Percentiles rank a stretch among this genome's conserved stretches.
These are phyloP conservation scores for Hypomontagnella submonticulosa DNA, from an alignment of 495 filamentous ascomycete genomes.

Conservation along the genomic window DNA sequence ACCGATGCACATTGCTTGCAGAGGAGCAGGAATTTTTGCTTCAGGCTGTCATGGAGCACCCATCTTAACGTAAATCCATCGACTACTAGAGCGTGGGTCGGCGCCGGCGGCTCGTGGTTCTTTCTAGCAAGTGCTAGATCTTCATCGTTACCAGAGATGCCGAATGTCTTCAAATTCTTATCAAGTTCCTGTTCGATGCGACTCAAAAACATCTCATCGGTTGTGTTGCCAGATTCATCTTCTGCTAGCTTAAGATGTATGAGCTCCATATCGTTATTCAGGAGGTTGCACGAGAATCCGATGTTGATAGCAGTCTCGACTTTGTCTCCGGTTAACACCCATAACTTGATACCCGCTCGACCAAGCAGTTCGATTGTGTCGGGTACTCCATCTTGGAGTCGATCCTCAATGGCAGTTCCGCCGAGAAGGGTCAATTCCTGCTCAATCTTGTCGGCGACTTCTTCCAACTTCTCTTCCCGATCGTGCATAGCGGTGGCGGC, in stretches of 20 bases:
- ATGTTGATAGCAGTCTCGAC: slow-evolving; percentile 99
- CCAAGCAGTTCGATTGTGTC: slow-evolving; percentile 94
- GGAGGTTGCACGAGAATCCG: slow-evolving; percentile 97
- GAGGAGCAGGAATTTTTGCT: slow-evolving; percentile 91
- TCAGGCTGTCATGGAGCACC: slow-evolving; percentile 82
- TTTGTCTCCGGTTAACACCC: slow-evolving; percentile 99
- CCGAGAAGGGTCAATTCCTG: slow-evolving; percentile 89
- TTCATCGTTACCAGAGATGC: slow-evolving; percentile 85
- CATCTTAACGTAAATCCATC: slow-evolving; percentile 94
- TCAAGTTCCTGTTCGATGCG: slow-evolving; percentile 76
- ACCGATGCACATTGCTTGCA: slow-evolving; percentile 99
- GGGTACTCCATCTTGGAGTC: slow-evolving; percentile 96
- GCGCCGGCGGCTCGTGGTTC: slow-evolving; percentile 83
- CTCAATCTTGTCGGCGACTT: slow-evolving; percentile 89
- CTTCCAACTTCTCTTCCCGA: slow-evolving; percentile 94
- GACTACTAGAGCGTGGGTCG: slow-evolving; percentile 96
- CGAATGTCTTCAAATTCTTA: slow-evolving; percentile 75
- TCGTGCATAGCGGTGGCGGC: slow-evolving; percentile 85
- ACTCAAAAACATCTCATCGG: slow-evolving; percentile 58
- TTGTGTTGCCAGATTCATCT: slow-evolving; percentile 60
- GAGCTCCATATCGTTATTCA: slow-evolving; percentile 97
- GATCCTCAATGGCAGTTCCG: slow-evolving; percentile 97
- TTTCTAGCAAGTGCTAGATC: slow-evolving; percentile 81
- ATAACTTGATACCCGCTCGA: slow-evolving; percentile 97
- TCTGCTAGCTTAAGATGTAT: slow-evolving; percentile 89